Base-by-base conservation (phyloP, 345 rosid genomes). In the Microthlaspi erraticum region DNA sequence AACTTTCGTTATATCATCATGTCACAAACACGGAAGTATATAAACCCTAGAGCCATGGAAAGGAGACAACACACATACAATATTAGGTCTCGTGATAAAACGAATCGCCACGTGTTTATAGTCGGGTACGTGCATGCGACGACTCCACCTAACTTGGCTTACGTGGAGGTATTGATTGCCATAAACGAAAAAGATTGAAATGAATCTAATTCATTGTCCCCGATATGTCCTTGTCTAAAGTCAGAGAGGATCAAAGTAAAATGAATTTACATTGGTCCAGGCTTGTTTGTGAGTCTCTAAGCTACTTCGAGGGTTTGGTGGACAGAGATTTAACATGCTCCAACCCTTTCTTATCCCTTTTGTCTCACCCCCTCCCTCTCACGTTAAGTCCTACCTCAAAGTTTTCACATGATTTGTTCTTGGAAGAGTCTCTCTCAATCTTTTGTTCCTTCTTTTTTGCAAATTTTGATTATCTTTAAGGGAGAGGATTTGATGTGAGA, bases 301-400 rank as follows among this genome's bases (percentile, higher is more conserved):
- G 26, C 46, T 26, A 13, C 20, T 16, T 46, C 31, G 7, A 75
- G 60, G 31, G 46, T 75, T 49, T 69, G 41, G 70, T 48, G 49
- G 74, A 69, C 69, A 62, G 2, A 66, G 63, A 74, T 60, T 74
- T 53, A 67, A 75, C 78, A 60, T 23, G 56, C 48, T 60, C 78
- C 79, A 75, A 69, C 75, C 75, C 66, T 60, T 78, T 60, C 77
- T 66, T 72, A 50, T 73, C 75, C 75, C 11, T 39, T 14, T 52
- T 58, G 74, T 78, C 51, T 18, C 66, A n/a, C n/a, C n/a, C n/a
- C 62, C 66, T 31, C 55, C 34, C 18, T 39, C 17, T 65, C 62
- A 32, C 38, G 39, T 39, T 8, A 36, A 66, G 11, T 23, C 61
- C 60, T 52, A 37, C 62, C 61, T 67, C 55, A 20, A 31, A 37